A percentile compares a stretch with the other conserved stretches of the same genome.
Evolutionary conservation across 2,329 filamentous ascomycete species (phyloP).

Genomic region (Aspergillus eucalypticola): DNA sequence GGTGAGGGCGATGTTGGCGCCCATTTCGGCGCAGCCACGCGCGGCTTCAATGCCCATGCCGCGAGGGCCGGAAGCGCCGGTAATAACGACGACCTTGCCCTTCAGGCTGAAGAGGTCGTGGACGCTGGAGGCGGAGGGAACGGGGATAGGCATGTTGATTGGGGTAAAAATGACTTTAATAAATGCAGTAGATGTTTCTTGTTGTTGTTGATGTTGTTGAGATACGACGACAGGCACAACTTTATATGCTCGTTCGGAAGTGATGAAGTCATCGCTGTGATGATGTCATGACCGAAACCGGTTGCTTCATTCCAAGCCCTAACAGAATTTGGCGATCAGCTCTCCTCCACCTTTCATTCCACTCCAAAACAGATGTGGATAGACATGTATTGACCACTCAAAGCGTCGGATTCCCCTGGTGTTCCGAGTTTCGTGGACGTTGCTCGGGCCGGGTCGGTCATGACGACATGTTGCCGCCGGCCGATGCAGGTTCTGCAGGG

Average conservation of each 20-base stretch:
- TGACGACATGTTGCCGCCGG: constrained; percentile 19
- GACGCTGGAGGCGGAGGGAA: constrained; percentile 38
- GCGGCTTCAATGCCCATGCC: constrained; percentile 69
- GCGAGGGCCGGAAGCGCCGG: constrained; percentile 59
- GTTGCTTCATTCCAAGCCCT: not conserved
- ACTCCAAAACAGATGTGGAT: not conserved
- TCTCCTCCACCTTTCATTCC: not conserved
- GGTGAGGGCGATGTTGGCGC: constrained; percentile 66
- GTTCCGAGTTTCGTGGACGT: not conserved
- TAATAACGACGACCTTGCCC: constrained; percentile 50
- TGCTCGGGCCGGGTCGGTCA: constrained; percentile 8
- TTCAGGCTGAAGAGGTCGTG: constrained; percentile 50
- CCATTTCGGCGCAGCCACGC: constrained; percentile 65
- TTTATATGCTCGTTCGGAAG: not conserved
- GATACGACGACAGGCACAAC: not conserved
- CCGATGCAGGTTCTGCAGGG: not conserved
- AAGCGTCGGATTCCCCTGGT: not conserved
- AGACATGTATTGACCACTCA: not conserved
- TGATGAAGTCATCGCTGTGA: constrained; percentile 2
- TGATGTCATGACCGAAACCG: constrained; percentile 5
- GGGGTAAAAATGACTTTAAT: not conserved
- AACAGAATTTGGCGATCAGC: not conserved
- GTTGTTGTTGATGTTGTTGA: not conserved
- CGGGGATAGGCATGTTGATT: constrained; percentile 40
- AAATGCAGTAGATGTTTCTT: not conserved